phyloP scores from a whole-genome alignment of 192 early-diverging fungal species.

The Umbelopsis sp. region DNA sequence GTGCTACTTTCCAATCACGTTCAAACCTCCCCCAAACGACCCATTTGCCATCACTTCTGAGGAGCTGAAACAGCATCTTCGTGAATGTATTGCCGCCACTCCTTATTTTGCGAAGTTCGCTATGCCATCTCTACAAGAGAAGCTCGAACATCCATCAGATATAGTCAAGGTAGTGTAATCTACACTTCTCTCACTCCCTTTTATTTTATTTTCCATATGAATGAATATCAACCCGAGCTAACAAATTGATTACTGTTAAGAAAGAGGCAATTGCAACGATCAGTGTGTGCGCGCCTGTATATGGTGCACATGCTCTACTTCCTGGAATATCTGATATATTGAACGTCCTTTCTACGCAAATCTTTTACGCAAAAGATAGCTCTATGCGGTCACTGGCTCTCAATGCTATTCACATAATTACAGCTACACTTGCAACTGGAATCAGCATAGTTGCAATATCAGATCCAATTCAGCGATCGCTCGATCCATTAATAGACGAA shows the following conservation, averaged over 20 bases:
- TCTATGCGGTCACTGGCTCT: constrained; percentile 67
- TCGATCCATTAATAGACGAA: constrained; percentile 50
- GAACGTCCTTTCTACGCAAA: constrained; percentile 67
- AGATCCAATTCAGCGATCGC: constrained; percentile 51
- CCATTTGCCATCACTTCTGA: constrained; percentile 90
- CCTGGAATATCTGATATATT: constrained; percentile 76
- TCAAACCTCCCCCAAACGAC: constrained; percentile 91
- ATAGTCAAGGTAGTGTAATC: constrained; percentile 78
- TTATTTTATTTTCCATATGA: no score
- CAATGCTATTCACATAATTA: constrained; percentile 60
- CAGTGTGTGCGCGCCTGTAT: constrained; percentile 72
- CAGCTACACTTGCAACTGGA: constrained; percentile 68
- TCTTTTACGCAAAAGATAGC: constrained; percentile 69
- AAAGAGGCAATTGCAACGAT: constrained; percentile 91
- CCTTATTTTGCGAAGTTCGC: constrained; percentile 82
- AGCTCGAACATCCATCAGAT: constrained; percentile 76
- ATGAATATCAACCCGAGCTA: no score
- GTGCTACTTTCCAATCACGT: constrained; percentile 99
- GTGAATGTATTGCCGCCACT: constrained; percentile 78
- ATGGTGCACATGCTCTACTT: constrained; percentile 69
- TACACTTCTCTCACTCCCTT: no score
- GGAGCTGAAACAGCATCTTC: constrained; percentile 82
- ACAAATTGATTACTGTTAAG: constrained; percentile 29
- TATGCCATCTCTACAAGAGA: constrained; percentile 87
- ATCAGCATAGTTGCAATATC: constrained; percentile 41